These are phyloP conservation scores for Fusarium sp. DNA, from an alignment of 2,329 filamentous ascomycete genomes.

Conservation along the genomic window DNA sequence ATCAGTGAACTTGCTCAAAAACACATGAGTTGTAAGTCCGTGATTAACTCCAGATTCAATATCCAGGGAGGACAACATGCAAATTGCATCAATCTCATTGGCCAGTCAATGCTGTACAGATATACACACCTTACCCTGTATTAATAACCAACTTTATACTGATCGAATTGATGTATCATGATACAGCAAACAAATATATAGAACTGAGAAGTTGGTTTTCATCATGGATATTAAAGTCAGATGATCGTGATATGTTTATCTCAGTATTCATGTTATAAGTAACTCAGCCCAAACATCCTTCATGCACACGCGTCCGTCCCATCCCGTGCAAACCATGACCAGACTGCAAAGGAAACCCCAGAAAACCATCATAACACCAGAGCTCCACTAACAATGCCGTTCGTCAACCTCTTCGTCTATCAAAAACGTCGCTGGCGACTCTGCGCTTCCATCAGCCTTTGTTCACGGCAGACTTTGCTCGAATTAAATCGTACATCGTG, in stretches of 20 bases:
- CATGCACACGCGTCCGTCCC: background rate
- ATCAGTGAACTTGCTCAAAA: background rate
- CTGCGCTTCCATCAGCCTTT: constrained; percentile 7
- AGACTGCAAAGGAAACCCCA: constrained; percentile 18
- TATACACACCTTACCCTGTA: constrained; percentile 9
- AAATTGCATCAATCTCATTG: constrained; percentile 31
- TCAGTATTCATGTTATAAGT: constrained; percentile 16
- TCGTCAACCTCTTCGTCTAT: constrained; percentile 25
- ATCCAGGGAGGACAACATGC: constrained; percentile 19
- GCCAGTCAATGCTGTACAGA: background rate
- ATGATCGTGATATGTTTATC: background rate
- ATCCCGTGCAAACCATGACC: background rate
- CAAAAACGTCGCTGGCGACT: constrained; percentile 23
- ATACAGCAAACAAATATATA: no score
- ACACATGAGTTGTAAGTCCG: constrained; percentile 1
- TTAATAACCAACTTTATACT: background rate
- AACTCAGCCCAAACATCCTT: constrained; percentile 9
- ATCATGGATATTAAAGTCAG: no score
- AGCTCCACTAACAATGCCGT: constrained; percentile 29
- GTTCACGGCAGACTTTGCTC: background rate
- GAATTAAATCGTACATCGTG: constrained; percentile 30
- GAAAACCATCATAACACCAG: constrained; percentile 30
- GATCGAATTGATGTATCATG: background rate
- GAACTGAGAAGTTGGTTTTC: background rate
- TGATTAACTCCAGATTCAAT: background rate